These are phyloP conservation scores for Verticillium zaregamsianum DNA, from an alignment of 2,329 filamentous ascomycete species.

Conservation along the genomic window DNA sequence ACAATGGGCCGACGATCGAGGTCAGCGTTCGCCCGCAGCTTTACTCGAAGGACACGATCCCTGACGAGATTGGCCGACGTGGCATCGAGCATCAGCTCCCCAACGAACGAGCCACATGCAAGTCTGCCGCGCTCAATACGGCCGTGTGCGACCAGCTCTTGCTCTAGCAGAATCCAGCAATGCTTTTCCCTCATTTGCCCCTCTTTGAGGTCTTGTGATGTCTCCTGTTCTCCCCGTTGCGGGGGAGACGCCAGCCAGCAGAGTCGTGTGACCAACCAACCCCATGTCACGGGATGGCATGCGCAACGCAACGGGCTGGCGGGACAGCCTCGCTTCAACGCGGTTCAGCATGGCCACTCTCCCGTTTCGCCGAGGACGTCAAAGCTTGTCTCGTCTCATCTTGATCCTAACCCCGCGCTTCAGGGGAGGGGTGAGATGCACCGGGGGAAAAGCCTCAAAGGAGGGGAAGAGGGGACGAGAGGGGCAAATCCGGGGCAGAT, in stretches of 20 bases:
- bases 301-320: background rate
- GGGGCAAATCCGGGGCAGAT: background rate
- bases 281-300: background rate
- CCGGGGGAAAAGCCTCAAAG: background rate
- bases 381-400: constrained; percentile 4
- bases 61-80: background rate
- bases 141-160: background rate
- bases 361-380: background rate
- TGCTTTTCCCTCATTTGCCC: background rate
- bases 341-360: background rate
- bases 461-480: background rate
- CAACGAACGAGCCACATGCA: background rate
- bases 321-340: background rate
- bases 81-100: background rate
- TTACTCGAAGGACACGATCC: background rate
- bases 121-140: background rate
- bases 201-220: background rate
- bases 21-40: background rate
- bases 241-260: background rate
- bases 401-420: constrained; percentile 1
- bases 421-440: background rate
- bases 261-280: constrained; percentile 2
- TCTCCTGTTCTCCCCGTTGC: constrained; percentile 1
- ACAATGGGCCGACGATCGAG: background rate
- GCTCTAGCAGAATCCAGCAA: background rate